A percentile compares a stretch with the other conserved stretches of the same genome.
These are phyloP conservation scores for Polychaeton citri DNA, from an alignment of 2,329 filamentous ascomycete genomes.

Conservation along the genomic window DNA sequence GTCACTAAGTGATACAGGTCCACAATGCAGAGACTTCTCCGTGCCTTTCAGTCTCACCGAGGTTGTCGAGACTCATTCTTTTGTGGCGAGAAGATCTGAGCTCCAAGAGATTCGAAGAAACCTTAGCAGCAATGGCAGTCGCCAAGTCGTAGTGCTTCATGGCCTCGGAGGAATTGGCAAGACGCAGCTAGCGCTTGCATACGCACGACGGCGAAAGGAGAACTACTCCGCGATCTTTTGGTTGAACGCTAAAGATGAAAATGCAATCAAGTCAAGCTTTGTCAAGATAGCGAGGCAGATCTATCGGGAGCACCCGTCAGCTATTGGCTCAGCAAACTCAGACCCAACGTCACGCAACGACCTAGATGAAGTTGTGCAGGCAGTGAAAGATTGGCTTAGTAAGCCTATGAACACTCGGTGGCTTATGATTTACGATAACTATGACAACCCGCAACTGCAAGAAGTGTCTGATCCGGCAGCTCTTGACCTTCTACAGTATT, in stretches of 20 bases:
- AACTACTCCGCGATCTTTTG: conserved; percentile 30
- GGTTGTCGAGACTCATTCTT: conserved; percentile 15
- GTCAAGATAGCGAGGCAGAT: conserved; percentile 17
- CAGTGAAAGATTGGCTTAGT: conserved; percentile 27
- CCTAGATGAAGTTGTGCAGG: conserved; percentile 15
- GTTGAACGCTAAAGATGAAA: conserved; percentile 28
- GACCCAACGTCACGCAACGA: conserved; percentile 11
- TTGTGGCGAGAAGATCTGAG: conserved; percentile 21
- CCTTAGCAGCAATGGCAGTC: conserved; percentile 14
- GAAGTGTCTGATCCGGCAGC: conserved; percentile 4
- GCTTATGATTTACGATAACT: conserved; percentile 31
- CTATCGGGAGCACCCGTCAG: conserved; percentile 12
- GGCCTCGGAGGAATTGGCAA: conserved; percentile 35
- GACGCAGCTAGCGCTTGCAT: conserved; percentile 30
- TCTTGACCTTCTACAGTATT: conserved; percentile 21
- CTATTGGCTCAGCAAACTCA: conserved; percentile 11
- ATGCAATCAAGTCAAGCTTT: conserved; percentile 25
- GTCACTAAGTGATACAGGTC: too few relatives aligned
- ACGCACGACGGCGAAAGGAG: conserved; percentile 20
- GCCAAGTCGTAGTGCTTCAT: conserved; percentile 20
- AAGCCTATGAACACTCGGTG: conserved; percentile 22
- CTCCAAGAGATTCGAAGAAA: conserved; percentile 17
- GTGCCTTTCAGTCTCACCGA: conserved; percentile 13
- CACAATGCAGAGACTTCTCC: conserved; percentile 1
- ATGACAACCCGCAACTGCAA: conserved; percentile 24